phyloP scores from a whole-genome alignment of 1,284 basidiomycete genomes.

The Schizophyllum amplum region DNA sequence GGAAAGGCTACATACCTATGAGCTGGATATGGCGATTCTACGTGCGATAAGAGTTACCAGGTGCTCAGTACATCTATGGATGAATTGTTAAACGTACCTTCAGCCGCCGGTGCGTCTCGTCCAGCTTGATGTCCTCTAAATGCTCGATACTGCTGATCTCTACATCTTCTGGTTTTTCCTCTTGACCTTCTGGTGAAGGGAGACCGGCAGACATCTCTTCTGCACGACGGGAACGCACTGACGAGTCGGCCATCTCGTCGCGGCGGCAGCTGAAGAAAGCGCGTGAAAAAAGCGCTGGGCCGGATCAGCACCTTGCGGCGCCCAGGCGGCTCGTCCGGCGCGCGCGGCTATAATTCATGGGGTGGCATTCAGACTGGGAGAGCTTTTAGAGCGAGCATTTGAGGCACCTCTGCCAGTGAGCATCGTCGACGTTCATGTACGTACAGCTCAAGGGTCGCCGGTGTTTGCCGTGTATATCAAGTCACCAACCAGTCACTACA shows the following conservation, averaged over 20 bases:
- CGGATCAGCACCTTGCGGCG: not conserved
- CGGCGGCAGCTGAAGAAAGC: not conserved
- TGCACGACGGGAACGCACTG: not conserved
- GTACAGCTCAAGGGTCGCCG: not conserved
- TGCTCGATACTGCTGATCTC: not conserved
- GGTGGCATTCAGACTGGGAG: no score
- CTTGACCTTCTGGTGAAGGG: not conserved
- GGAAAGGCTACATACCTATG: conserved; percentile 27
- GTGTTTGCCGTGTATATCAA: not conserved
- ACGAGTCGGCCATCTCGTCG: not conserved
- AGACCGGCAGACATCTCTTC: not conserved
- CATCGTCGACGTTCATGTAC: not conserved
- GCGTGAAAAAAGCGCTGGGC: not conserved
- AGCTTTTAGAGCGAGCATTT: not conserved
- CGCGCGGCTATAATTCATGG: no score
- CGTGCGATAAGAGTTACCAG: no score
- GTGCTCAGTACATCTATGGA: no score
- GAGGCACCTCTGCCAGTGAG: not conserved
- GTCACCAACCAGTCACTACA: not conserved
- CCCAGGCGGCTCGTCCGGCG: no score
- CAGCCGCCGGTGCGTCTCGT: not conserved
- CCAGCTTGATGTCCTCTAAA: not conserved
- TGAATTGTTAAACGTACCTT: not conserved
- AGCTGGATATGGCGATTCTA: conserved; percentile 41
- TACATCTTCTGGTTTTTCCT: not conserved